Evolutionary conservation across 2,329 filamentous ascomycete genomes (phyloP), one percentile per base, ranked within the genome.

Genomic region (Aschersonia sp.): DNA sequence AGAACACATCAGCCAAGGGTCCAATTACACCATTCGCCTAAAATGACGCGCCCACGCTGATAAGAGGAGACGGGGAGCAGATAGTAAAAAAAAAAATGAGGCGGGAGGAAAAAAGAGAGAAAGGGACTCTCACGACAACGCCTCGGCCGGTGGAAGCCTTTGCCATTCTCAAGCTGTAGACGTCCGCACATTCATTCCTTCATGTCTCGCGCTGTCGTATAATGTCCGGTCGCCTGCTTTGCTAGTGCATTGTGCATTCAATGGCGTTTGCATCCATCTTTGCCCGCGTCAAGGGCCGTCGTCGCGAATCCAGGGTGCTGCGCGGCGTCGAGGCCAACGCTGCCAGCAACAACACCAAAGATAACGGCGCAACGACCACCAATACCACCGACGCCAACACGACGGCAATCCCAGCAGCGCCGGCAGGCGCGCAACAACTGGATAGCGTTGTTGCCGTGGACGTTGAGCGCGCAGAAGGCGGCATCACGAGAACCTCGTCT

Each of bases 1-100:
- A 12, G 12, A 22, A 22, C 22, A 22, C 22, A 22, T 22, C 35
- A 37, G 12, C 8, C 40, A 10, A 37, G 43, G 43, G 43, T 33
- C 43, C 43, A 45, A 45, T 45, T 45, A 37, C 43, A 45, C 43
- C 43, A 45, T 45, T 11, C 22, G 29, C 11, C 43, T 32, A 31
- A 31, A 37, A 37, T 37, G 32, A 6, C 11, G 33, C 12, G 6
- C 12, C 9, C 12, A 14, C 22, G 22, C 12, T n/a, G 40, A 9
- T n/a, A 39, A 39, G 35, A 39, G 9, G 9, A 39, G n/a, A 39
- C 43, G 43, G 35, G 9, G 35, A 45, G 31, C 12, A 35, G 35
- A 37, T 6, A 45, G 6, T 35, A 37, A 5, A 45, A 11, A 45
- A 33, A 37, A 45, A 45, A 45, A 14, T 9, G 31, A 37, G 14